Evolutionary conservation across 1,284 basidiomycete species (phyloP).

Genomic region (Trichosporon sp.): DNA sequence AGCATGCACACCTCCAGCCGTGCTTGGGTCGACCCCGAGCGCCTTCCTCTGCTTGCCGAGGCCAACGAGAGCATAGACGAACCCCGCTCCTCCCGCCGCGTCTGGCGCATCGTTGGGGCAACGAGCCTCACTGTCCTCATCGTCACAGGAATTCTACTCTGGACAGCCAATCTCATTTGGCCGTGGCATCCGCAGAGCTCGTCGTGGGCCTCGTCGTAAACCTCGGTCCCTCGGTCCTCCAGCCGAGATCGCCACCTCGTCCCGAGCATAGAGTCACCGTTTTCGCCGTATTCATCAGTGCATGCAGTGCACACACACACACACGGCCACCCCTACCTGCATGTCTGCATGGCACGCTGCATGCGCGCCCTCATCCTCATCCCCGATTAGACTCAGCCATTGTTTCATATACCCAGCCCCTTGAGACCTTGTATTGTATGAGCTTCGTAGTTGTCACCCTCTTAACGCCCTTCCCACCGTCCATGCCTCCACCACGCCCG

Average conservation of each 20-base stretch:
- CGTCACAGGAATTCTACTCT: conserved; percentile 1
- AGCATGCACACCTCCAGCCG: not conserved
- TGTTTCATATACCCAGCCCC: conserved; percentile 1
- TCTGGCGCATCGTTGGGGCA: not conserved
- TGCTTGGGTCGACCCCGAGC: conserved; percentile 47
- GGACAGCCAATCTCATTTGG: not conserved
- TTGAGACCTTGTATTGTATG: not conserved
- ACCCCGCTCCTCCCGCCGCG: not conserved
- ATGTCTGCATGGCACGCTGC: not conserved
- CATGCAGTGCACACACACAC: not conserved
- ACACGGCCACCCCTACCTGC: not conserved
- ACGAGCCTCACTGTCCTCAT: not conserved
- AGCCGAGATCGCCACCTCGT: conserved; percentile 8
- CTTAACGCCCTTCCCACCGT: not conserved
- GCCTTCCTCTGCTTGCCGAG: conserved; percentile 58
- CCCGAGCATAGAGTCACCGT: not conserved
- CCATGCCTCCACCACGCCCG: not conserved
- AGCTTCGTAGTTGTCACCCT: conserved; percentile 2
- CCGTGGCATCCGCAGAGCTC: not conserved
- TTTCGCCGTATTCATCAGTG: not conserved
- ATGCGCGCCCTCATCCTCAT: not conserved
- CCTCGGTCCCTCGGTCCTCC: not conserved
- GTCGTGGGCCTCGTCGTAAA: not conserved
- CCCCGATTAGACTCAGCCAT: not conserved
- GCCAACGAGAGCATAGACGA: conserved; percentile 19